Evolutionary conservation across 169 alveolate genomes (phyloP), one percentile per base, ranked within the genome.

Genomic region (Perkinsus olseni): DNA sequence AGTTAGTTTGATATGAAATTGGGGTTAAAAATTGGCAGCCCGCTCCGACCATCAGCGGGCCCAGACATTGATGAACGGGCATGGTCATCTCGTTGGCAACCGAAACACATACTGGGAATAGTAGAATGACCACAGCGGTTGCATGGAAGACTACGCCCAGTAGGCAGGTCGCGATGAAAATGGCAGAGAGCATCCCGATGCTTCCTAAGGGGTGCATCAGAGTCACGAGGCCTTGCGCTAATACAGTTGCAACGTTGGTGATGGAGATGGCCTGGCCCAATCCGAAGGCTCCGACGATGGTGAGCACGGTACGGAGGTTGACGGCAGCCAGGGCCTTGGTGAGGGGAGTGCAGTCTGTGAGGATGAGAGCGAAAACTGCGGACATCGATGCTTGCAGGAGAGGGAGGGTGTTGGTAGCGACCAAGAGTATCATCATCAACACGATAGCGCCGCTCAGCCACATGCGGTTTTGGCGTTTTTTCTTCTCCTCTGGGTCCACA

Each of bases 211-310:
- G 51, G 6, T 39, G 91, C 93, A 92, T 34, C 21, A 90, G 51
- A 1, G n/a, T 4, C 21, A 37, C 62, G 50, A 92, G 36, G 36
- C n/a, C 20, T 21, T 20, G 13, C 0, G 93, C 91, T 17, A 92
- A 45, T 39, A 92, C 45, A 17, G 31, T 11, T 37, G 93, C 93
- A 11, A 92, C 91, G 37, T 48, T 38, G 4, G 91, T 36, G 38
- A 48, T 28, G 91, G 91, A 74, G 45, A 92, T 92, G 50, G 93
- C 93, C 37, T 92, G 28, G 34, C 93, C 93, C 38, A 92, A 90
- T 0, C 93, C 93, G 37, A 92, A 92, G 38, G 93, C 93, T 38
- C 93, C 93, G 21, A 92, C 93, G 38, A 92, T 92, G 48, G 93
- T 92, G 50, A 92, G 74, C n/a, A 92, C 93, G 38, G 93, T 92